Conservation (phyloP, 441 rosid species). For the Erysimum pusillum region DNA sequence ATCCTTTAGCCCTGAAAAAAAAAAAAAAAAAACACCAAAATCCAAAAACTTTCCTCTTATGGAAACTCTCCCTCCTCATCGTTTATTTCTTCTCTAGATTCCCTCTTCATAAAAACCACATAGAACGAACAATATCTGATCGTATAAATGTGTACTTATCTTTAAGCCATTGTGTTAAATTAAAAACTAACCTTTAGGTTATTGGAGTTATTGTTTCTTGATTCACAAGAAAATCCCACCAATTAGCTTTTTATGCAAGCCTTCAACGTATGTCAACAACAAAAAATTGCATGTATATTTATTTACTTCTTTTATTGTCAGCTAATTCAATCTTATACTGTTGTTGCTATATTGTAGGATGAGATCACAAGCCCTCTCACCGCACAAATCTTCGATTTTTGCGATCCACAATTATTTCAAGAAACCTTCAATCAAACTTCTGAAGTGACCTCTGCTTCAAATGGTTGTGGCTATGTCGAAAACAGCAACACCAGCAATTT, state of each 20-base stretch:
- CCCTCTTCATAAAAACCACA: slow-evolving; percentile 32
- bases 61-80: slow-evolving; percentile 37
- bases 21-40: slow-evolving; percentile 38
- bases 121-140: slow-evolving; percentile 28
- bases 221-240: slow-evolving; percentile 16
- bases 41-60: slow-evolving; percentile 40
- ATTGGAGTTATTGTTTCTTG: slow-evolving; percentile 21
- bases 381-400: slow-evolving; percentile 73
- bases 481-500: slow-evolving; percentile 22
- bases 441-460: slow-evolving; percentile 77
- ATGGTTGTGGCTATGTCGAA: slow-evolving; percentile 49
- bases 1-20: too few species aligned
- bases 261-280: slow-evolving; percentile 35
- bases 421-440: slow-evolving; percentile 73
- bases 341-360: slow-evolving; percentile 56
- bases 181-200: slow-evolving; percentile 1
- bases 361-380: slow-evolving; percentile 79
- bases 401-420: slow-evolving; percentile 69
- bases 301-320: background rate
- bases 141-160: slow-evolving; percentile 19
- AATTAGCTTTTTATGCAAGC: slow-evolving; percentile 38
- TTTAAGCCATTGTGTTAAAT: slow-evolving; percentile 7
- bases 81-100: slow-evolving; percentile 24
- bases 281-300: background rate
- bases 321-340: background rate